Evolutionary conservation across 805 yeast genomes (phyloP), one percentile per base, ranked within the genome.

Genomic region (Torulaspora microellipsoides): DNA sequence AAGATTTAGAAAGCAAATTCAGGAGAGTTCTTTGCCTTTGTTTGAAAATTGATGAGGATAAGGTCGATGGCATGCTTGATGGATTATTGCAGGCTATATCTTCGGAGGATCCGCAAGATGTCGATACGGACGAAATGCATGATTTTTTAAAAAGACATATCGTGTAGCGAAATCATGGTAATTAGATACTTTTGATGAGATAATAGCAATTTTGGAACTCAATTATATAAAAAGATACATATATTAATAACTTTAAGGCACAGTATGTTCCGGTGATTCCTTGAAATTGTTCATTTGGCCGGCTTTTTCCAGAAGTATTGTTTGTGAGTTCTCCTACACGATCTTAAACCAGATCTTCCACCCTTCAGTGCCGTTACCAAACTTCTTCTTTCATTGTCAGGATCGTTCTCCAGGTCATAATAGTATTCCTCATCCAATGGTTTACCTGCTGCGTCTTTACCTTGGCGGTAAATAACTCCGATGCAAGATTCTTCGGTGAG

Each of bases 371-470:
- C 81, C 39, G 78, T 76, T 5, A 90, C 95, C 51, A 89, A 67
- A 37, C 65, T 65, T 32, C 78, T 80, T 60, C 99, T 80, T 37
- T 80, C 80, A 23, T 60, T 56, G 58, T 91, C 95, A 30, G 66
- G 60, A 64, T 93, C 99, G 36, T 80, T 75, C 53, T 89, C 98
- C 3, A 89, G 81, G 45, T 82, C 80, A 60, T 93, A 93, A 64
- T 89, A 93, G 60, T 87, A 93, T 62, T 93, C 97, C 62, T 88
- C 95, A 53, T 91, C 98, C 49, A 93, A 71, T 3, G 85, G 86
- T 63, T 89, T 88, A 9, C 98, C 99, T 2, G 96, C 95, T 2
- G 98, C 97, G 65, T 93, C 99, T 63, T 89, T 90, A 38, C 97
- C 97, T 46, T 76, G 73, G 64, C 98, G 83, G 57, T 80, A 77